Evolutionary conservation across 768 basidiomycete genomes (phyloP), one percentile per base, ranked within the genome.

Genomic region (Omphalotus guepiniiformis): DNA sequence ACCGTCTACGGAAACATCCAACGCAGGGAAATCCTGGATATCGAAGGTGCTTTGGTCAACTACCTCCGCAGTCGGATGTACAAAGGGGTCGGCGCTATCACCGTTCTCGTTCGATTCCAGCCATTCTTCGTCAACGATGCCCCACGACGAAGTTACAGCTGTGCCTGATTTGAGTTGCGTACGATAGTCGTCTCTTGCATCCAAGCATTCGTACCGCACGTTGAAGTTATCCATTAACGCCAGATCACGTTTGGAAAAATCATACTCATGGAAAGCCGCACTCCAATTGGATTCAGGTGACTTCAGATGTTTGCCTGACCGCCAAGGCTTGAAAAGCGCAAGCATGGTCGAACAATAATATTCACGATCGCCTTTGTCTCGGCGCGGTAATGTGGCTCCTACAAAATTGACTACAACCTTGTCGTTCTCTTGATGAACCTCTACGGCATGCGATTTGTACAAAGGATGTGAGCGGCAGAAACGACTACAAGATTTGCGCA

Each of bases 171-270:
- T 29, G 23, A 44, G 15, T 47, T 60, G 55, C 23, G 58, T 49
- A 43, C 53, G 35, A 51, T 57, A 63, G 42, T 64, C 63, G 52
- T 68, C 60, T 23, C 56, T 35, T 0, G 61, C 58, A 55, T 69
- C 63, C 22, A 54, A 30, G 46, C 63, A 67, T 49, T 69, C 58
- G 51, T 66, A 59, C 12, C 32, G 26, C 0, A 69, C 32, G 39
- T 71, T 55, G 34, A 64, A 54, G 34, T 66, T 60, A 4, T 50
- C 30, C 54, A 68, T 67, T 1, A 63, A 16, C 23, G 58, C 32
- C 6, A 19, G 2, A 21, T 62, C 37, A 11, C 45, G 5, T 6
- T 2, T 7, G 3, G 38, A 42, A 44, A 64, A 64, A 3, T 27
- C 39, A 34, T 22, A 18, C 0, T 35, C 52, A 16, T 5, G 21